Evolutionary conservation across 1,284 basidiomycete species (phyloP), one percentile per base, ranked within the genome.

Genomic region (Sanghuangporus weigelae): DNA sequence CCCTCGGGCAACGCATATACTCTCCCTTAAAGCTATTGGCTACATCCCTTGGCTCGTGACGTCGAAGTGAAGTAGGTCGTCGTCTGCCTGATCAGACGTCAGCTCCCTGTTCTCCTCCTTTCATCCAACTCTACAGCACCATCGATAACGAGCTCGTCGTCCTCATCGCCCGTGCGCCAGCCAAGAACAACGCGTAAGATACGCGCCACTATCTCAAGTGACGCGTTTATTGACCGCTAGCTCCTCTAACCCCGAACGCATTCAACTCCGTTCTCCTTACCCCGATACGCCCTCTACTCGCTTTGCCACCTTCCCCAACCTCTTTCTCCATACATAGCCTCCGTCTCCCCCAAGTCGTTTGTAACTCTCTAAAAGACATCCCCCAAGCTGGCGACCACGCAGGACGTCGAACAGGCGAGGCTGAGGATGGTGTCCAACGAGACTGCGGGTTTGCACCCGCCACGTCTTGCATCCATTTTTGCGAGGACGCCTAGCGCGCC

Each of bases 401-500:
- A 46, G 16, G 31, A 55, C 51, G 23, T 21, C 53, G 39, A 56
- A 36, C 26, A 35, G 36, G 35, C 21, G 7, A 35, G 39, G 44
- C 8, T 35, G 51, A 53, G 36, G 26, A 64, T 64, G 63, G 59
- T 57, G 14, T 59, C 63, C 11, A 59, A 42, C 31, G 57, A 64
- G 53, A 60, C 78, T 62, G 74, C 69, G 60, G 72, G 78, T 7
- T 80, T 92, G 60, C 89, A 92, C 66, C 89, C 90, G 26, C 84
- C 89, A 57, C 80, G 90, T 69, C 80, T 92, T 44, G 84, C 89
- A 11, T 75, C 84, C 67, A 87, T 87, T 63, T 91, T 91, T 69
- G 81, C 84, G 62, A 79, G 76, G 63, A 83, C 89, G 54, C 90
- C 91, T 68, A 90, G 87, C 72, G 84, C 82, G 10, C 89, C 90